Evolutionary conservation across 1,139 yeast genomes (phyloP).

Genomic region (Kazachstania sp.): DNA sequence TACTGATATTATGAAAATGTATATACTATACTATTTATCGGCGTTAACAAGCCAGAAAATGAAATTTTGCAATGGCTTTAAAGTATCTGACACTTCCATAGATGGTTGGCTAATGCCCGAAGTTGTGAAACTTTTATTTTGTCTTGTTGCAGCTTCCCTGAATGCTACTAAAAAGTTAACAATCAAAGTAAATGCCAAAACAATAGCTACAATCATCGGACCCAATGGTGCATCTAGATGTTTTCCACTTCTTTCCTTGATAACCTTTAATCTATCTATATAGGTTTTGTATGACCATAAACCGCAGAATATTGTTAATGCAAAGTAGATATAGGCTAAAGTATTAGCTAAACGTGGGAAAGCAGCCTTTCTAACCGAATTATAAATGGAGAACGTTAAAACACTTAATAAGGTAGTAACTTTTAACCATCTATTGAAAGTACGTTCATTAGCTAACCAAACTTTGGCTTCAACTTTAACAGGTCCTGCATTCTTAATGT

Average conservation of each 20-base stretch:
- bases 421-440: slow-evolving; percentile 91
- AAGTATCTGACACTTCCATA: slow-evolving; percentile 21
- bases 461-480: slow-evolving; percentile 93
- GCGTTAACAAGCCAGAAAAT: slow-evolving; percentile 31
- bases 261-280: slow-evolving; percentile 59
- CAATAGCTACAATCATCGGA: slow-evolving; percentile 69
- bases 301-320: slow-evolving; percentile 71
- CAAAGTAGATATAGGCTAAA: slow-evolving; percentile 75
- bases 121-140: slow-evolving; percentile 4
- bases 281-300: slow-evolving; percentile 84
- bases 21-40: not conserved
- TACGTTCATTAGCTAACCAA: slow-evolving; percentile 97
- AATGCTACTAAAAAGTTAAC: slow-evolving; percentile 69
- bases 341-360: slow-evolving; percentile 47
- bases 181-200: slow-evolving; percentile 56
- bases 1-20: not conserved
- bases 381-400: slow-evolving; percentile 74
- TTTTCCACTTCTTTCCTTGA: slow-evolving; percentile 71
- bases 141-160: slow-evolving; percentile 34
- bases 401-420: slow-evolving; percentile 85
- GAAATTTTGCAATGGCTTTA: slow-evolving; percentile 23
- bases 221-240: slow-evolving; percentile 88
- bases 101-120: not conserved
- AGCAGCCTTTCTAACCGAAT: slow-evolving; percentile 58
- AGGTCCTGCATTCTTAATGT: slow-evolving; percentile 84